phyloP scores from a whole-genome alignment of 169 alveolate species.

The Plasmodium blacklocki region DNA sequence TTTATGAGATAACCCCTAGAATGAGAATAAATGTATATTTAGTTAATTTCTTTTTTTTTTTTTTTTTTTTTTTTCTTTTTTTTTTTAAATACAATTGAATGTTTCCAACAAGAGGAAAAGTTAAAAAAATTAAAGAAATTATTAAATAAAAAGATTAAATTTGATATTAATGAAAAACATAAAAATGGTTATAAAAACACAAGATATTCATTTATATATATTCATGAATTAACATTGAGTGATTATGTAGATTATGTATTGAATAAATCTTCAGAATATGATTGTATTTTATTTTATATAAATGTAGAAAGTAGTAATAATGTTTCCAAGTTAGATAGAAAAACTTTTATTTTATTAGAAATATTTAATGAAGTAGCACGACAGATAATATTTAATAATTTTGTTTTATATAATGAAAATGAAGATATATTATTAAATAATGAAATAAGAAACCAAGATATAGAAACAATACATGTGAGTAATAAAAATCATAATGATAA shows the following conservation, averaged over 20 bases:
- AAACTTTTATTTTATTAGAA: conserved; percentile 26
- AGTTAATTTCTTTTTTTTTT: too few species aligned
- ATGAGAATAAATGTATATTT: too few species aligned
- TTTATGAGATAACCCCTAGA: too few species aligned
- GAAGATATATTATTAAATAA: background rate
- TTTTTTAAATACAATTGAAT: background rate
- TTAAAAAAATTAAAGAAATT: conserved; percentile 32
- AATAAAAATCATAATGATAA: background rate
- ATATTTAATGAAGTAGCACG: conserved; percentile 36
- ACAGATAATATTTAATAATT: conserved; percentile 7
- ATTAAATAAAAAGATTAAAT: conserved; percentile 43
- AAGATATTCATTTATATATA: conserved; percentile 15
- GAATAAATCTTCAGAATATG: conserved; percentile 35
- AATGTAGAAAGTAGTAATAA: conserved; percentile 41
- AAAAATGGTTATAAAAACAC: background rate
- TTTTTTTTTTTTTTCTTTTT: background rate
- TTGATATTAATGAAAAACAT: conserved; percentile 31
- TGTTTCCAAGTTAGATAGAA: conserved; percentile 41
- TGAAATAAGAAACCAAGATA: background rate
- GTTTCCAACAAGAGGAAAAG: conserved; percentile 17
- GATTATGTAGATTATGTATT: conserved; percentile 64
- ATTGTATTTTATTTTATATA: conserved; percentile 45
- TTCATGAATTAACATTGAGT: conserved; percentile 38
- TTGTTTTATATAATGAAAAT: conserved; percentile 28
- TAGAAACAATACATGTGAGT: background rate